Evolutionary conservation across 139 green algal genomes (phyloP).

Genomic region (Coelastrella sp.): DNA sequence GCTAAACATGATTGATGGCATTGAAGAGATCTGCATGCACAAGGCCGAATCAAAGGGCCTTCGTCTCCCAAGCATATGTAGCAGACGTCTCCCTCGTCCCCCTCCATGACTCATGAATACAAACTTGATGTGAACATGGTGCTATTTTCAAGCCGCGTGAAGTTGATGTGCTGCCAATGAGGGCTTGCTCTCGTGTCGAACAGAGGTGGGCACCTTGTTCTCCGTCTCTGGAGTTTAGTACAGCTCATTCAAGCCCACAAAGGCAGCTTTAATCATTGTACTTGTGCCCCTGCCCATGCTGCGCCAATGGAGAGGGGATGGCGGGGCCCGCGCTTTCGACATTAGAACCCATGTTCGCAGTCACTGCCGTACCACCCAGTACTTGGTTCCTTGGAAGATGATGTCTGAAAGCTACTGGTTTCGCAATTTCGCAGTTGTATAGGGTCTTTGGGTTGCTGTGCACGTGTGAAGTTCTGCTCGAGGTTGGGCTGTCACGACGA

Average conservation of each 20-base stretch:
- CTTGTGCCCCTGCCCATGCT: too few species aligned
- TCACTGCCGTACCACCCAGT: too few species aligned
- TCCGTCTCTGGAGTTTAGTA: background rate
- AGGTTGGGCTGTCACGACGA: too few species aligned
- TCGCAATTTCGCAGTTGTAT: too few species aligned
- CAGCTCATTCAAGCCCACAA: background rate
- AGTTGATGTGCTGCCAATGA: background rate
- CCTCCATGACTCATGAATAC: background rate
- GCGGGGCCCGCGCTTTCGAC: background rate
- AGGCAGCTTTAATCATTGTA: background rate
- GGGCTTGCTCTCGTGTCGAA: background rate
- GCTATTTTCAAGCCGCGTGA: background rate
- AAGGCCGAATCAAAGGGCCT: constrained; percentile 12
- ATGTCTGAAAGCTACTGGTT: too few species aligned
- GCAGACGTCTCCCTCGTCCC: constrained; percentile 22
- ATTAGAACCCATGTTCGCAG: background rate
- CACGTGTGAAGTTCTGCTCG: too few species aligned
- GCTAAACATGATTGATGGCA: background rate
- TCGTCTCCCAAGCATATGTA: constrained; percentile 54
- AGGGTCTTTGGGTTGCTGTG: too few species aligned
- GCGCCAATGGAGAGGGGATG: too few species aligned
- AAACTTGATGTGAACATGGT: background rate
- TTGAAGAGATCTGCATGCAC: background rate
- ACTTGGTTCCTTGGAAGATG: too few species aligned
- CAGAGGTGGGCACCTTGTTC: background rate